Conservation (phyloP, 192 early-diverging fungal genomes). For the Oehlia diaphana region DNA sequence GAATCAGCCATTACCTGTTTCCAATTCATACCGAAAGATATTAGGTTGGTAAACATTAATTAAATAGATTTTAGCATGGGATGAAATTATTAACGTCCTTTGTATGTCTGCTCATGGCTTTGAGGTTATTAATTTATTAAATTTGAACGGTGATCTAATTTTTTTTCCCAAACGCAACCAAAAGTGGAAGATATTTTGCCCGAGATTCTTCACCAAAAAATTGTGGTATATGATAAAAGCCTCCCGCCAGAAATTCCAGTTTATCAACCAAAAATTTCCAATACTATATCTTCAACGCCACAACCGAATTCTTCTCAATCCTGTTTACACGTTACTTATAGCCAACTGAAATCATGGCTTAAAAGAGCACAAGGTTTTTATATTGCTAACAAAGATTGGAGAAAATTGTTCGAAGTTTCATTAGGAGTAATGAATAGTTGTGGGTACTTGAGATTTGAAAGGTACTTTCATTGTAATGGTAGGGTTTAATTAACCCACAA, state of each 20-base stretch:
- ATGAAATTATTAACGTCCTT: background rate
- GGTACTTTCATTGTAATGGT: slow-evolving; percentile 13
- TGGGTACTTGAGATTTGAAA: slow-evolving; percentile 20
- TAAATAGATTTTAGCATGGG: background rate
- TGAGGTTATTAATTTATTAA: background rate
- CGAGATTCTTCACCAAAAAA: slow-evolving; percentile 7
- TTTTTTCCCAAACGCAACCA: background rate
- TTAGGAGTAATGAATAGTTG: slow-evolving; percentile 11
- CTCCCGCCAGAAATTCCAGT: background rate
- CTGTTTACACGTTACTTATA: background rate
- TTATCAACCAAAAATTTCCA: background rate
- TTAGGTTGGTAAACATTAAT: slow-evolving; percentile 17
- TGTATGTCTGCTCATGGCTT: background rate
- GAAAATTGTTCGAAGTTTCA: slow-evolving; percentile 24
- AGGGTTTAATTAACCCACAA: background rate
- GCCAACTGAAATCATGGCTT: slow-evolving; percentile 11
- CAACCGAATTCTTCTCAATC: slow-evolving; percentile 9
- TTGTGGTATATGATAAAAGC: background rate
- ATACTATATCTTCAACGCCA: background rate
- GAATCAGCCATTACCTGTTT: background rate
- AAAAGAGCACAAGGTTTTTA: slow-evolving; percentile 19
- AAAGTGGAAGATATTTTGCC: slow-evolving; percentile 17
- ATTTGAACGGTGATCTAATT: background rate
- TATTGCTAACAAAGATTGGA: slow-evolving; percentile 14
- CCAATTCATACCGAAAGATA: slow-evolving; percentile 4